phyloP scores from a whole-genome alignment of 768 basidiomycete genomes.

The Terana coerulea region DNA sequence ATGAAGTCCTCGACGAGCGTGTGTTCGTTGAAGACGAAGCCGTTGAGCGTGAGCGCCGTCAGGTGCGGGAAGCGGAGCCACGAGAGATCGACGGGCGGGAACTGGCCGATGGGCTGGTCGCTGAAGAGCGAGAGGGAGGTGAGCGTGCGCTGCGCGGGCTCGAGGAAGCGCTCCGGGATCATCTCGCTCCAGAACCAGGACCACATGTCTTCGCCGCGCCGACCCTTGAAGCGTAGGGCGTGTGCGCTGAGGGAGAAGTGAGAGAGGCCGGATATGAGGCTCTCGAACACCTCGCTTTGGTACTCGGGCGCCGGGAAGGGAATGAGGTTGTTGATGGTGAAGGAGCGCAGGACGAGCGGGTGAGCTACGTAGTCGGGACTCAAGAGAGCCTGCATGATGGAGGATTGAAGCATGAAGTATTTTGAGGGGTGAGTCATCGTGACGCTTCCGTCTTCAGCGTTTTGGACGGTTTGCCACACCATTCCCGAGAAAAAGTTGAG shows the following conservation, averaged over 20 bases:
- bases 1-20: constrained; percentile 16
- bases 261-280: constrained; percentile 6
- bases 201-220: constrained; percentile 11
- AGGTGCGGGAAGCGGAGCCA: constrained; percentile 17
- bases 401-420: constrained; percentile 10
- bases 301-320: constrained; percentile 12
- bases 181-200: constrained; percentile 15
- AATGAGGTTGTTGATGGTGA: constrained; percentile 14
- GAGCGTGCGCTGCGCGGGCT: constrained; percentile 12
- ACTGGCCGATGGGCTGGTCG: constrained; percentile 17
- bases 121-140: constrained; percentile 17
- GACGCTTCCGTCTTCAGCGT: constrained; percentile 7
- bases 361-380: not conserved
- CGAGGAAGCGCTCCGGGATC: constrained; percentile 15
- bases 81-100: constrained; percentile 15
- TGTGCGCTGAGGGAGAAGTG: constrained; percentile 8
- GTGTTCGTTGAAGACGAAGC: constrained; percentile 13
- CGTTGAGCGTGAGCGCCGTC: constrained; percentile 11
- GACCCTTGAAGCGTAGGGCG: constrained; percentile 8
- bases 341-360: constrained; percentile 5
- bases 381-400: constrained; percentile 9
- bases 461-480: constrained; percentile 1
- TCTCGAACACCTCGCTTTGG: constrained; percentile 1
- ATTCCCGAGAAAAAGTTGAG: constrained; percentile 10
- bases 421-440: constrained; percentile 1